A percentile compares a stretch with the other conserved stretches of the same genome.
These are phyloP conservation scores for Hirsutella thompsonii DNA, from an alignment of 2,329 filamentous ascomycete species.

Conservation along the genomic window DNA sequence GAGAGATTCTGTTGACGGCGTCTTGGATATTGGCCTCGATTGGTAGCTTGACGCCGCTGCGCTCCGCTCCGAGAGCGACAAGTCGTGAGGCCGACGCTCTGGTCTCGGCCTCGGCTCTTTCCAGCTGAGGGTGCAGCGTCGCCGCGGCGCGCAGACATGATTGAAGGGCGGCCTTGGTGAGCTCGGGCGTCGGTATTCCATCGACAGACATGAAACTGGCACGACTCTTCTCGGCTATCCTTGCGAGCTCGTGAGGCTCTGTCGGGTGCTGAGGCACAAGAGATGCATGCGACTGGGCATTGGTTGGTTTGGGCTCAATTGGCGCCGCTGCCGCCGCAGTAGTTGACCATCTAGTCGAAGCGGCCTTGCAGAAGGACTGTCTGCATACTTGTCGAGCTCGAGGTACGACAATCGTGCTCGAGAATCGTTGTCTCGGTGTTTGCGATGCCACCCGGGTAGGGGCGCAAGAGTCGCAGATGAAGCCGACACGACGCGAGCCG, in stretches of 20 bases:
- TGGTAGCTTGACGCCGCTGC: conserved; percentile 16
- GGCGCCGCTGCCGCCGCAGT: conserved; percentile 9
- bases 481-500: conserved; percentile 16
- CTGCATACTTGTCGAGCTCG: not conserved
- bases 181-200: conserved; percentile 29
- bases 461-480: conserved; percentile 32
- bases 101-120: conserved; percentile 23
- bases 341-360: conserved; percentile 13
- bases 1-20: conserved; percentile 38
- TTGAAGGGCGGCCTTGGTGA: conserved; percentile 29
- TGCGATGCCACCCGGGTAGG: conserved; percentile 15
- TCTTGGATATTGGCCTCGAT: conserved; percentile 25
- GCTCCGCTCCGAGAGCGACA: conserved; percentile 28
- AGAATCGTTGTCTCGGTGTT: conserved; percentile 11
- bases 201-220: conserved; percentile 29
- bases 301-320: conserved; percentile 1
- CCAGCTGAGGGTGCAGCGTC: conserved; percentile 27
- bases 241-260: conserved; percentile 26
- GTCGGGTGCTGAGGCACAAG: conserved; percentile 14
- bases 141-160: conserved; percentile 31
- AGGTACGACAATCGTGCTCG: conserved; percentile 3
- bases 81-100: conserved; percentile 40
- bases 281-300: conserved; percentile 7
- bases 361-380: conserved; percentile 3
- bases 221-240: conserved; percentile 27